phyloP scores from a whole-genome alignment of 306 rosid genomes.

The Lupinus albus region DNA sequence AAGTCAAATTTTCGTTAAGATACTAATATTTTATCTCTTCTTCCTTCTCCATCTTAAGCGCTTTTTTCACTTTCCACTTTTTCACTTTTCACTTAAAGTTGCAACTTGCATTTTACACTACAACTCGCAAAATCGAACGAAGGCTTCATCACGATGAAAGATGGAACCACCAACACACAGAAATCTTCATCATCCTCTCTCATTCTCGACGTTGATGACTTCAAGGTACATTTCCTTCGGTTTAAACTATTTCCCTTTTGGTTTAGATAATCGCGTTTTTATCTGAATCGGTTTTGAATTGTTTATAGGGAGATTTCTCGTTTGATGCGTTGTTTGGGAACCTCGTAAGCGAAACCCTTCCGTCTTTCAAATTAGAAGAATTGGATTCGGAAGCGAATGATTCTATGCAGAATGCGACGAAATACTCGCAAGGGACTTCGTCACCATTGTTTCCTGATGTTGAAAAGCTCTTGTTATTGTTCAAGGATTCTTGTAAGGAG shows the following conservation, averaged over 20 bases:
- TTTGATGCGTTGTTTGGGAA: conserved; percentile 73
- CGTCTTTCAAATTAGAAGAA: conserved; percentile 73
- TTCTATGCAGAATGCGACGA: conserved; percentile 57
- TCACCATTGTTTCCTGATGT: conserved; percentile 73
- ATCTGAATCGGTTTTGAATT: conserved; percentile 21
- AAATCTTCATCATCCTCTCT: conserved; percentile 63
- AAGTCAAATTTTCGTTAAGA: no score
- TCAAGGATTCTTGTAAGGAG: conserved; percentile 73
- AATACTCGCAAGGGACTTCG: conserved; percentile 47
- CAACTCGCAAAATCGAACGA: no score
- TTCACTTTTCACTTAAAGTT: no score
- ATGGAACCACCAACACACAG: conserved; percentile 42
- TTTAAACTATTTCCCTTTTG: no score
- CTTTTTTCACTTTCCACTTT: no score
- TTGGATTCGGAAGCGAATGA: conserved; percentile 69
- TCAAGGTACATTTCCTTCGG: conserved; percentile 52
- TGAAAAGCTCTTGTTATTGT: conserved; percentile 63
- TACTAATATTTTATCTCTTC: no score
- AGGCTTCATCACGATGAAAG: conserved; percentile 39
- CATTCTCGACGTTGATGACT: conserved; percentile 66
- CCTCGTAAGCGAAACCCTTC: conserved; percentile 73
- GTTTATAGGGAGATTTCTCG: conserved; percentile 64
- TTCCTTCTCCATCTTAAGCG: no score
- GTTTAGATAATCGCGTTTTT: background rate
- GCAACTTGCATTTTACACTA: no score